These are phyloP conservation scores for Elsinoe australis DNA, from an alignment of 2,329 filamentous ascomycete species.

Conservation along the genomic window DNA sequence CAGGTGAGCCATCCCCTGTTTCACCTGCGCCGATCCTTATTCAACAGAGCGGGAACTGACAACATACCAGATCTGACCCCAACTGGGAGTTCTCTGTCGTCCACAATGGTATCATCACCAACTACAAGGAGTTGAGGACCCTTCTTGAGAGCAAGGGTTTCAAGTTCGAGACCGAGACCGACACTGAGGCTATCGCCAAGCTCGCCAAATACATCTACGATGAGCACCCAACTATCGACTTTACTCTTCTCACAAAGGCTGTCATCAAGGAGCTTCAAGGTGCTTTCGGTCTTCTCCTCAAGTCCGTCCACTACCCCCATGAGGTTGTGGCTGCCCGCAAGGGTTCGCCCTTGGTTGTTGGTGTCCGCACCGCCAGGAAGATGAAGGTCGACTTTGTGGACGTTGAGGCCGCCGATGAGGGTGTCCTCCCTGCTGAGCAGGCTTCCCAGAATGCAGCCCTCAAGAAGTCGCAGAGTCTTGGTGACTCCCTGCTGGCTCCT, in stretches of 20 bases:
- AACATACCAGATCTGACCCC: conserved; percentile 65
- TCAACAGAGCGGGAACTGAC: conserved; percentile 12
- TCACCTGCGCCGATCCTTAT: conserved; percentile 19
- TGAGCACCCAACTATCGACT: conserved; percentile 86
- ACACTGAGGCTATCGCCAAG: conserved; percentile 99
- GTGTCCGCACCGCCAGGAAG: conserved; percentile 92
- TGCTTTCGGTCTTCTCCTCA: conserved; percentile 93
- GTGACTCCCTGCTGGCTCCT: conserved; percentile 61
- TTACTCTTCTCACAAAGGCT: conserved; percentile 92
- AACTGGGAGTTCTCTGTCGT: conserved; percentile 95
- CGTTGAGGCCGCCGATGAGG: conserved; percentile 90
- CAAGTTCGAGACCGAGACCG: conserved; percentile 98
- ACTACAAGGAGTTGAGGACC: conserved; percentile 99
- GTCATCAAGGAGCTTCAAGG: conserved; percentile 98
- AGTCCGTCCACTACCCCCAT: conserved; percentile 96
- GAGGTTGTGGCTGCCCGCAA: conserved; percentile 97
- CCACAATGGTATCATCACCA: conserved; percentile 99
- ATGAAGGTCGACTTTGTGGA: conserved; percentile 99
- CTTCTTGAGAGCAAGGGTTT: conserved; percentile 91
- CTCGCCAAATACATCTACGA: conserved; percentile 97
- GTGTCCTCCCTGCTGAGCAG: conserved; percentile 77
- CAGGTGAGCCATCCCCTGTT: conserved; percentile 53
- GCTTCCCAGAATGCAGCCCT: conserved; percentile 94
- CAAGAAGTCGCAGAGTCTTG: conserved; percentile 57
- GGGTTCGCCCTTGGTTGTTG: conserved; percentile 94